Conservation (phyloP, 2,329 filamentous ascomycete genomes). For the Escovopsis sp. region DNA sequence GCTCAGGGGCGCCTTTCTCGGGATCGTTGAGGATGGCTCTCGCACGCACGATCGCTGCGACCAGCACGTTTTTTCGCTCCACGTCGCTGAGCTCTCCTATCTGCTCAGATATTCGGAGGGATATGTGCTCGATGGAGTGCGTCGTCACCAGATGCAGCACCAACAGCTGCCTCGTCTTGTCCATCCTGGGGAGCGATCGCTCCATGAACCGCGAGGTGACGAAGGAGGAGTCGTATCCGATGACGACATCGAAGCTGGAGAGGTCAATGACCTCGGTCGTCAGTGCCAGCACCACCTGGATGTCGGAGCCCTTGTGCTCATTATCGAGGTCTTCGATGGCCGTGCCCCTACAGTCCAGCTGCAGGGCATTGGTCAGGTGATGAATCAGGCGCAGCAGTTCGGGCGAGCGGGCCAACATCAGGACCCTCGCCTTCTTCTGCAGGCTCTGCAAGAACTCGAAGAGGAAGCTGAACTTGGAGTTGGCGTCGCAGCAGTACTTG, state of each 20-base stretch:
- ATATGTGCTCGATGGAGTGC: slow-evolving; percentile 41
- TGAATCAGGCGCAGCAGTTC: slow-evolving; percentile 36
- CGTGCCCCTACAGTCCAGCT: slow-evolving; percentile 19
- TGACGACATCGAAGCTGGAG: slow-evolving; percentile 31
- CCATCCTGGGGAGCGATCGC: slow-evolving; percentile 7
- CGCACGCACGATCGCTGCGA: slow-evolving; percentile 22
- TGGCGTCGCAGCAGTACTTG: slow-evolving; percentile 39
- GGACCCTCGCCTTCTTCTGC: slow-evolving; percentile 28
- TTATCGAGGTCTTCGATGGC: slow-evolving; percentile 14
- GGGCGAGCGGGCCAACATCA: slow-evolving; percentile 37
- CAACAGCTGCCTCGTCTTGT: slow-evolving; percentile 20
- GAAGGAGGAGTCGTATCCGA: slow-evolving; percentile 39
- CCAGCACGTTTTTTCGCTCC: slow-evolving; percentile 31
- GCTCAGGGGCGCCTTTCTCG: slow-evolving; percentile 23
- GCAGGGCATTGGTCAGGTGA: slow-evolving; percentile 27
- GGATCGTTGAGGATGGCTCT: slow-evolving; percentile 25
- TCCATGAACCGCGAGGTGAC: slow-evolving; percentile 18
- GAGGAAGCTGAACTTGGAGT: slow-evolving; percentile 45
- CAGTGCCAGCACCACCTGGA: slow-evolving; percentile 27
- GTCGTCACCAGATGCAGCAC: slow-evolving; percentile 33
- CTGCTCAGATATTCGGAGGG: slow-evolving; percentile 24
- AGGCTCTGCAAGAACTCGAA: slow-evolving; percentile 36
- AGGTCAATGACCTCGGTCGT: slow-evolving; percentile 23
- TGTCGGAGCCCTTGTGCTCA: slow-evolving; percentile 17
- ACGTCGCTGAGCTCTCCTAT: slow-evolving; percentile 15